Percentiles rank a stretch among this genome's conserved stretches.
These are phyloP conservation scores for Phytophthora cryptogea DNA, from an alignment of 352 stramenopile genomes.

Conservation along the genomic window DNA sequence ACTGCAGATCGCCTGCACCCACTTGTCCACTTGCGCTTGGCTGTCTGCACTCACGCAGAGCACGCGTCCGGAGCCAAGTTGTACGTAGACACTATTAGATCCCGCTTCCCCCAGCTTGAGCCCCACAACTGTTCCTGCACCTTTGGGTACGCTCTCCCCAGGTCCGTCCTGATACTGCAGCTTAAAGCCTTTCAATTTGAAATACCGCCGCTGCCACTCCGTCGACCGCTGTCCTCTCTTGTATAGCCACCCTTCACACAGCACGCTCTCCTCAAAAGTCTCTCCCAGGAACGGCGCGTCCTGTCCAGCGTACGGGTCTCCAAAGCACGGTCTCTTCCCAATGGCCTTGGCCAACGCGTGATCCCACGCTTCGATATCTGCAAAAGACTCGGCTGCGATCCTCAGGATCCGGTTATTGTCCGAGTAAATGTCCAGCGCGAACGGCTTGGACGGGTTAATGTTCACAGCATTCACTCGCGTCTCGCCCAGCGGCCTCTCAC, in stretches of 20 bases:
- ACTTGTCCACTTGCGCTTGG: conserved; percentile 58
- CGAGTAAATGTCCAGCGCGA: conserved; percentile 79
- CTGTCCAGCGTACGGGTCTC: conserved; percentile 59
- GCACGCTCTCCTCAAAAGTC: conserved; percentile 48
- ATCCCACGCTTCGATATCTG: conserved; percentile 81
- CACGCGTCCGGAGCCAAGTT: conserved; percentile 63
- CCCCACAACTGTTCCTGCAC: conserved; percentile 62
- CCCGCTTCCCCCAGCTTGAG: conserved; percentile 54
- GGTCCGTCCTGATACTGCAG: conserved; percentile 72
- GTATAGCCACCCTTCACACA: conserved; percentile 81
- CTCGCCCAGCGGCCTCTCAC: conserved; percentile 66
- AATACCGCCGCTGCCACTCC: conserved; percentile 75
- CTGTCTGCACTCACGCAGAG: conserved; percentile 70
- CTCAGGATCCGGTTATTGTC: conserved; percentile 83
- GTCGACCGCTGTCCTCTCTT: conserved; percentile 63
- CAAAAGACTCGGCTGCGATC: conserved; percentile 67
- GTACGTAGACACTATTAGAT: conserved; percentile 63
- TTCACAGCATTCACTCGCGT: conserved; percentile 75
- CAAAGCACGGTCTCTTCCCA: conserved; percentile 65
- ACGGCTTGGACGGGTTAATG: conserved; percentile 62
- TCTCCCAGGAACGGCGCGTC: conserved; percentile 67
- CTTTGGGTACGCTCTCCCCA: conserved; percentile 59
- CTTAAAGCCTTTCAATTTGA: conserved; percentile 63
- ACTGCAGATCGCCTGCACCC: conserved; percentile 61
- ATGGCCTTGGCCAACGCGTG: conserved; percentile 50